phyloP scores from a whole-genome alignment of 2,329 filamentous ascomycete species.

The Byssochlamys sp. region DNA sequence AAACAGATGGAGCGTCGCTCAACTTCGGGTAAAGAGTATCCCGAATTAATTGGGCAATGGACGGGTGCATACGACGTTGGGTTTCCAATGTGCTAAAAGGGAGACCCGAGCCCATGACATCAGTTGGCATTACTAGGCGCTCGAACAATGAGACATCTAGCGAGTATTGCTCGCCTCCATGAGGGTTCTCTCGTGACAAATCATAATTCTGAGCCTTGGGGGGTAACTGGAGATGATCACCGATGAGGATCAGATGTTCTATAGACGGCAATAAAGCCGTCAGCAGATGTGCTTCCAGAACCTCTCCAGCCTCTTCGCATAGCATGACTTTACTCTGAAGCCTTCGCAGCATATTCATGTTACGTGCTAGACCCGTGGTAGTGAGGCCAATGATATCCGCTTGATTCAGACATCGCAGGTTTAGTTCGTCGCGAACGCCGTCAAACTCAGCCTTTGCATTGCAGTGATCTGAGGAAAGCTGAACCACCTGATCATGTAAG shows the following conservation, averaged over 20 bases:
- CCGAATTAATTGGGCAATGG: slow-evolving; percentile 50
- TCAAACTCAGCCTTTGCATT: too few species aligned
- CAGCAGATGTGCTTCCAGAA: slow-evolving; percentile 34
- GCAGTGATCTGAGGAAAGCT: too few species aligned
- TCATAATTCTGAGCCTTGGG: slow-evolving; percentile 32
- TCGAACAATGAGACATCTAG: slow-evolving; percentile 47
- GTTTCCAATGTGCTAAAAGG: slow-evolving; percentile 39
- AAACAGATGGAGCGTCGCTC: slow-evolving; percentile 38
- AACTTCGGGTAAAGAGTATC: slow-evolving; percentile 49
- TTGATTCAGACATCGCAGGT: slow-evolving; percentile 19
- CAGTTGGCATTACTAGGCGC: slow-evolving; percentile 30
- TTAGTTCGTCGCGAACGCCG: slow-evolving; percentile 14
- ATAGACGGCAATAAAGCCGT: slow-evolving; percentile 32
- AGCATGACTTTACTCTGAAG: slow-evolving; percentile 34
- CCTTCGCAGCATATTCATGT: slow-evolving; percentile 36
- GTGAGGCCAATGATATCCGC: slow-evolving; percentile 47
- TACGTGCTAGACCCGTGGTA: slow-evolving; percentile 42
- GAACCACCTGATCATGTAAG: too few species aligned
- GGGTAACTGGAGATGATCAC: slow-evolving; percentile 36
- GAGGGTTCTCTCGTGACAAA: slow-evolving; percentile 22
- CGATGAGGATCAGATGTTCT: slow-evolving; percentile 36
- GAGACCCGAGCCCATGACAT: slow-evolving; percentile 6
- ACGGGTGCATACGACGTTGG: slow-evolving; percentile 58
- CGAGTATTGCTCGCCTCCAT: slow-evolving; percentile 28
- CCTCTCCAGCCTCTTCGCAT: slow-evolving; percentile 37